These are phyloP conservation scores for Kwoniella shandongensis DNA, from an alignment of 768 basidiomycete genomes.

Conservation along the genomic window DNA sequence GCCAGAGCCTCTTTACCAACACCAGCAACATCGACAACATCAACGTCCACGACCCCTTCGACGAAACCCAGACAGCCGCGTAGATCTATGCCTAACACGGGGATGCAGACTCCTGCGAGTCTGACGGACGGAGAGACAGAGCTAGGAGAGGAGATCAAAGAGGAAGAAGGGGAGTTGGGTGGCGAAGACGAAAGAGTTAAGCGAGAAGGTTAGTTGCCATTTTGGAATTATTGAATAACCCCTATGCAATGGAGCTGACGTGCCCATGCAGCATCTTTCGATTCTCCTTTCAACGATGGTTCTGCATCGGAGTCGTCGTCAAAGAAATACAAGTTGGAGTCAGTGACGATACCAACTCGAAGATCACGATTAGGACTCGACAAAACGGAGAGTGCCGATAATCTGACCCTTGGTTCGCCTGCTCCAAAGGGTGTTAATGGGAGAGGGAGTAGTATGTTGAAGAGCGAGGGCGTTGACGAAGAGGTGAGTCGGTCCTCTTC, in stretches of 20 bases:
- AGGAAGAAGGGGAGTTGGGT: slow-evolving; percentile 12
- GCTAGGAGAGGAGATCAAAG: slow-evolving; percentile 15
- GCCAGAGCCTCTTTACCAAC: slow-evolving; percentile 35
- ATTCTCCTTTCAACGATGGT: slow-evolving; percentile 21
- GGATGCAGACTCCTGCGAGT: slow-evolving; percentile 35
- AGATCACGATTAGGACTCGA: slow-evolving; percentile 38
- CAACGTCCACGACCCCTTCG: slow-evolving; percentile 6
- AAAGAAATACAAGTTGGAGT: slow-evolving; percentile 28
- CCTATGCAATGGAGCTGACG: not conserved
- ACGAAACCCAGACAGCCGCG: not conserved
- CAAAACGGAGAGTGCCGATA: slow-evolving; percentile 40
- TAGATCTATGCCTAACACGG: not conserved
- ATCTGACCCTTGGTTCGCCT: slow-evolving; percentile 37
- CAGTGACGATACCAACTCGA: slow-evolving; percentile 31
- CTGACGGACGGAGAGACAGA: slow-evolving; percentile 20
- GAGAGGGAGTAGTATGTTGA: slow-evolving; percentile 18
- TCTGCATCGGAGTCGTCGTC: slow-evolving; percentile 3
- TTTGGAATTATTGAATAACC: too few relatives aligned
- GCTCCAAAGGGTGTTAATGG: slow-evolving; percentile 5
- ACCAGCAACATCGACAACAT: slow-evolving; percentile 29
- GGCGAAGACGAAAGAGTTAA: slow-evolving; percentile 18
- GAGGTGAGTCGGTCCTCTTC: slow-evolving; percentile 10
- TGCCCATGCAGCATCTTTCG: not conserved
- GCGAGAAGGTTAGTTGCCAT: slow-evolving; percentile 25
- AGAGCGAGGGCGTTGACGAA: slow-evolving; percentile 19